phyloP scores from a whole-genome alignment of 345 rosid genomes.

The Moringa oleifera region DNA sequence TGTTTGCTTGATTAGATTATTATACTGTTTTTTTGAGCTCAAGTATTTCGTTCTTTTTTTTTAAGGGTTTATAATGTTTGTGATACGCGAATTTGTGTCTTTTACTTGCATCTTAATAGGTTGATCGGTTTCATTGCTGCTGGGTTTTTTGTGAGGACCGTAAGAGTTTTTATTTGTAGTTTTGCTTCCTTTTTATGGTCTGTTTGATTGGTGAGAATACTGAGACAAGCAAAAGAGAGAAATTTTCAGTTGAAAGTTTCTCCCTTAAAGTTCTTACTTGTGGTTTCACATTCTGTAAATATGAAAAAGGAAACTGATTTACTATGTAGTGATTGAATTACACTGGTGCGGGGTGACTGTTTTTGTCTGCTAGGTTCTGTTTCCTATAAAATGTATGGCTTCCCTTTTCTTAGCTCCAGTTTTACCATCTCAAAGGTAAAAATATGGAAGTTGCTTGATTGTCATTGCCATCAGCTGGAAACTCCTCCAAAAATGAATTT shows the following conservation, averaged over 20 bases:
- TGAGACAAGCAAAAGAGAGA: neutral
- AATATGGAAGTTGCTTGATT: too few species aligned
- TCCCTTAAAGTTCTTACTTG: neutral
- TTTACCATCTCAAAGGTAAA: too few species aligned
- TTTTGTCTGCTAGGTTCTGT: too few species aligned
- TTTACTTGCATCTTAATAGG: neutral
- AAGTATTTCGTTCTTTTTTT: neutral
- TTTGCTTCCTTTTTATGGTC: too few species aligned
- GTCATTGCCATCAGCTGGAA: too few species aligned
- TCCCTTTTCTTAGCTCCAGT: too few species aligned
- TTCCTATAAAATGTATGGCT: too few species aligned
- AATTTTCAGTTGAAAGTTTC: neutral
- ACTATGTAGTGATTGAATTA: neutral
- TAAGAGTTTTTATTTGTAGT: too few species aligned
- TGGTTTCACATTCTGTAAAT: too few species aligned
- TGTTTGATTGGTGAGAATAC: neutral
- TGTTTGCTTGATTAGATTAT: neutral
- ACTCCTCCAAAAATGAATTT: too few species aligned
- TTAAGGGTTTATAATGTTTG: neutral
- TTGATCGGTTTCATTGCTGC: neutral
- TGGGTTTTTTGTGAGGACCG: neutral
- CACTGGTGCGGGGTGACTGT: neutral
- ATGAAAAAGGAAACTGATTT: too few species aligned
- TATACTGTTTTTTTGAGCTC: neutral
- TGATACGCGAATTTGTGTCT: too few species aligned